Percentiles rank a stretch among this genome's conserved stretches.
These are phyloP conservation scores for Leishmania braziliensis DNA, from an alignment of 208 protist species.

Conservation along the genomic window DNA sequence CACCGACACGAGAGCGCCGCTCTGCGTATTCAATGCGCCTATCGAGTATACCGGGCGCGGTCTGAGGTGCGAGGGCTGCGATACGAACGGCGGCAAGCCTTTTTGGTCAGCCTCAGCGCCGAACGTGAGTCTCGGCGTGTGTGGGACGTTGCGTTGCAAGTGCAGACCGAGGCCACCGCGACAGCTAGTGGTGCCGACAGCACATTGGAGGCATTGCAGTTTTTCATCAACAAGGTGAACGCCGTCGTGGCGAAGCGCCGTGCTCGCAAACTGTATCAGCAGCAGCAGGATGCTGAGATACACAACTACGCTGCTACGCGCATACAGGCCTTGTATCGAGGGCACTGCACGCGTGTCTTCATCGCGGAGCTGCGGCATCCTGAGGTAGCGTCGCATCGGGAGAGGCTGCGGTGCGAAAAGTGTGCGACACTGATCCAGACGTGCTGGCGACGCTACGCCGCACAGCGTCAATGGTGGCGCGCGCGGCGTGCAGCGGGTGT, in stretches of 20 bases:
- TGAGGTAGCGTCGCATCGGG: slow-evolving; percentile 28
- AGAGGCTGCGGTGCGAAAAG: not conserved
- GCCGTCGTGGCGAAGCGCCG: slow-evolving; percentile 57
- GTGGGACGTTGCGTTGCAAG: slow-evolving; percentile 60
- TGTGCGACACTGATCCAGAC: slow-evolving; percentile 25
- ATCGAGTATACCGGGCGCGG: slow-evolving; percentile 61
- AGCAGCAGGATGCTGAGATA: slow-evolving; percentile 34
- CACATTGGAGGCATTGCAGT: slow-evolving; percentile 42
- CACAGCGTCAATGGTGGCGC: slow-evolving; percentile 14
- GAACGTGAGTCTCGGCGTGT: slow-evolving; percentile 44
- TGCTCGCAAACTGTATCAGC: slow-evolving; percentile 27
- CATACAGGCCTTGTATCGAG: slow-evolving; percentile 72
- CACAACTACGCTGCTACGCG: slow-evolving; percentile 44
- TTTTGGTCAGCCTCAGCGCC: slow-evolving; percentile 39
- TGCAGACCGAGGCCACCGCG: slow-evolving; percentile 24
- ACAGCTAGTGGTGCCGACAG: slow-evolving; percentile 14
- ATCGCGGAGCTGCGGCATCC: slow-evolving; percentile 48
- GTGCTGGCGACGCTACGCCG: slow-evolving; percentile 29
- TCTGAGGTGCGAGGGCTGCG: slow-evolving; percentile 32
- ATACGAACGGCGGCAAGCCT: slow-evolving; percentile 43
- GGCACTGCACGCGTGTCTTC: slow-evolving; percentile 41
- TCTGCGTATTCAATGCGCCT: slow-evolving; percentile 78
- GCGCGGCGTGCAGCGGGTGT: slow-evolving; percentile 23
- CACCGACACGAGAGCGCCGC: slow-evolving; percentile 86
- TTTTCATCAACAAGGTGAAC: slow-evolving; percentile 59